Percentiles rank a stretch among this genome's conserved stretches.
phyloP scores from a whole-genome alignment of 2,329 filamentous ascomycete species.

The Fusarium sp. region DNA sequence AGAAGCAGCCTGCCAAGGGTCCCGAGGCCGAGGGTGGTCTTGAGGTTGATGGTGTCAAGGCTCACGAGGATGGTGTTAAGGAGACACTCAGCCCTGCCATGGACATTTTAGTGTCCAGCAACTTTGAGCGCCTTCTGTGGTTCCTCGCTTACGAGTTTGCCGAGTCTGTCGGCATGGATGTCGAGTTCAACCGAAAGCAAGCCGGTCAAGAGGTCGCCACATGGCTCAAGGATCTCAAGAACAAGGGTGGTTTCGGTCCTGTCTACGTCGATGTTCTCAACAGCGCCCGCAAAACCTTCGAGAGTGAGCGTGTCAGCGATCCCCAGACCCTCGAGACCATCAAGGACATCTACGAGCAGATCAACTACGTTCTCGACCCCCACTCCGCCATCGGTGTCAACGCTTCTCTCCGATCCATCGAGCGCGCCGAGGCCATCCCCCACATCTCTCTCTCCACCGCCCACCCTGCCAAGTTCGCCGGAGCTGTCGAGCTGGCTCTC shows the following conservation, averaged over 20 bases:
- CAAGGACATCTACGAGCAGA: conserved; percentile 66
- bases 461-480: conserved; percentile 94
- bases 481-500: conserved; percentile 84
- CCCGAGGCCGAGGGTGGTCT: conserved; percentile 72
- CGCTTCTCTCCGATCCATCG: conserved; percentile 77
- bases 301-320: conserved; percentile 80
- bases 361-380: conserved; percentile 88
- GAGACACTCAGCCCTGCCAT: conserved; percentile 95
- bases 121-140: conserved; percentile 97
- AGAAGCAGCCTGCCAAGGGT: conserved; percentile 79
- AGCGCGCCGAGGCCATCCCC: conserved; percentile 63
- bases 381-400: conserved; percentile 90
- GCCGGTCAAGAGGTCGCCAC: conserved; percentile 79
- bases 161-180: conserved; percentile 68
- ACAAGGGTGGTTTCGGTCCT: conserved; percentile 80
- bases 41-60: conserved; percentile 69
- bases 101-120: conserved; percentile 96
- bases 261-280: conserved; percentile 80
- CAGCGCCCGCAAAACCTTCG: conserved; percentile 79
- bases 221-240: conserved; percentile 87
- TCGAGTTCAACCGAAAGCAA: conserved; percentile 74
- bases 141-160: conserved; percentile 84
- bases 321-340: conserved; percentile 75
- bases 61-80: conserved; percentile 80
- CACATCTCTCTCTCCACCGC: conserved; percentile 93